These are phyloP conservation scores for Cladophialophora bantiana DNA, from an alignment of 2,329 filamentous ascomycete genomes.

Conservation along the genomic window DNA sequence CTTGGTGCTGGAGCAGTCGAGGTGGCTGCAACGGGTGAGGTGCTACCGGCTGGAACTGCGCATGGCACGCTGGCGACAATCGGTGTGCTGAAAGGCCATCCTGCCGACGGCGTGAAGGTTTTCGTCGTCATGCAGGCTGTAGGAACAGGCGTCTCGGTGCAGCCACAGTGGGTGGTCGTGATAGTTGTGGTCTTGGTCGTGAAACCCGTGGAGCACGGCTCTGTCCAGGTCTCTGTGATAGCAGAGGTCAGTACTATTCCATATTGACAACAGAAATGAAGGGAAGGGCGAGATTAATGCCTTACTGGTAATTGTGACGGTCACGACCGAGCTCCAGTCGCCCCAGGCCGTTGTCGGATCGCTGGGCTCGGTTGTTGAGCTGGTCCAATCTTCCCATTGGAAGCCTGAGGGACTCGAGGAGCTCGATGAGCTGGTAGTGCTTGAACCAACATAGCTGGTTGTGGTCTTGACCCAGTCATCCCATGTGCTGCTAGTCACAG, in stretches of 20 bases:
- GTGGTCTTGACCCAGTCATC: slow-evolving; percentile 12
- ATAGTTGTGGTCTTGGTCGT: slow-evolving; percentile 27
- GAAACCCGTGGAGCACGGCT: slow-evolving; percentile 26
- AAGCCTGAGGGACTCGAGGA: background rate
- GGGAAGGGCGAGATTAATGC: background rate
- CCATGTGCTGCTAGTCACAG: slow-evolving; percentile 11
- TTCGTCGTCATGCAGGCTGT: slow-evolving; percentile 24
- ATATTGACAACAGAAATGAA: background rate
- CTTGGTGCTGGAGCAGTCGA: slow-evolving; percentile 1
- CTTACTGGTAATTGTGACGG: slow-evolving; percentile 4
- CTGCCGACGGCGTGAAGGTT: slow-evolving; percentile 24
- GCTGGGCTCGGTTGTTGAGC: background rate
- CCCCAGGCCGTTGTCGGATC: slow-evolving; percentile 13
- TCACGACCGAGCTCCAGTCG: slow-evolving; percentile 16
- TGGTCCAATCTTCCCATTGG: slow-evolving; percentile 11
- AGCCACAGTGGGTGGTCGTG: slow-evolving; percentile 27
- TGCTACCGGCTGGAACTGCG: background rate
- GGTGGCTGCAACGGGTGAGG: slow-evolving; percentile 3
- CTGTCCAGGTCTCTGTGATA: slow-evolving; percentile 20
- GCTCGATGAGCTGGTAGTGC: background rate
- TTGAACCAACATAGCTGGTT: background rate
- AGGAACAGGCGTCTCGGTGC: slow-evolving; percentile 28
- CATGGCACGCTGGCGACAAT: slow-evolving; percentile 17
- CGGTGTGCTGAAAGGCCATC: slow-evolving; percentile 26
- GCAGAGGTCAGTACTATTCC: background rate